Base-by-base conservation (phyloP, 805 yeast species). In the Saturnispora bothae region DNA sequence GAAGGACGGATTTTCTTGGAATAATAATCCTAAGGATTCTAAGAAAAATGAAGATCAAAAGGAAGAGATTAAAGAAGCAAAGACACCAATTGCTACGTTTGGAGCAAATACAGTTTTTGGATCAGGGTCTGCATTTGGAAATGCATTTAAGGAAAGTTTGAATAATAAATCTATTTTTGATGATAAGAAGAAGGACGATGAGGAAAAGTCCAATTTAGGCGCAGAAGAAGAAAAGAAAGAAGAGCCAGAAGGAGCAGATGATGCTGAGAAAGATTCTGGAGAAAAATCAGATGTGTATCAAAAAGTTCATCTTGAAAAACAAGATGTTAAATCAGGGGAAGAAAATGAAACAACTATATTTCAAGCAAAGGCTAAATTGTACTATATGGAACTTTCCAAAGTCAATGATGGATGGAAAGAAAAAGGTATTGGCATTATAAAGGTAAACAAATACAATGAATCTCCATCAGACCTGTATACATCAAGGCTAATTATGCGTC, bases 381-480 rank as follows among this genome's bases (percentile, higher is more conserved):
- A 88, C 54, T 76, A 73, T 22, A 61, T 84, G 48, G 82, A 83
- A 50, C 63, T 88, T 22, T 63, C 78, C 0, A 70, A 76, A 27
- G 65, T 81, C 3, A 56, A 70, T 7, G 75, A 69, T 14, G 96
- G 96, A 2, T 92, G 98, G 98, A 92, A 84, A 56, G 98, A 92
- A 59, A 74, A 92, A 52, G 98, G 98, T 18, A 68, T 82, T 30
- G 98, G 98, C 2, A 69, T 74, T 4, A 61, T 92, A n/a, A 95
- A 84, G 53, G 69, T 92, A 19, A 89, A 92, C 57, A 47, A 51
- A 37, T 41, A 55, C 20, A 36, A 41, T 12, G 41, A 43, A 4
- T 57, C 65, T 3, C 45, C 48, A 9, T 60, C 62, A 32, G 42
- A 44, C 10, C 51, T 59, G 7, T 53, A 56, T 28, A 70, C 69